These are phyloP conservation scores for Climacium dendroides DNA, from an alignment of 225 moss, liverwort and hornwort genomes.

Conservation along the genomic window DNA sequence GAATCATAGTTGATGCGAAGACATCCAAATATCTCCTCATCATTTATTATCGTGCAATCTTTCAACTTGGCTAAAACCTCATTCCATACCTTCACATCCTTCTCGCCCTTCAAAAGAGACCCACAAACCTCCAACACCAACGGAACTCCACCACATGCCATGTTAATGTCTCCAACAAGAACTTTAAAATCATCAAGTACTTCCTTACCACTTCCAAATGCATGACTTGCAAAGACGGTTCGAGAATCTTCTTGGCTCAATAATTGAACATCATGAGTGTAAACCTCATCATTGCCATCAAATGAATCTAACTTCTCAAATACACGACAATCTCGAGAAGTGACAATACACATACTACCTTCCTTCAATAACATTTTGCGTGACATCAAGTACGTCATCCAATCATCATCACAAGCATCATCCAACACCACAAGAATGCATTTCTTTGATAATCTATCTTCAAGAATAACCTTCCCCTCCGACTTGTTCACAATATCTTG, in stretches of 20 bases:
- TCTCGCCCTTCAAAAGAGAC: background rate
- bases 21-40: too few species aligned
- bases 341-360: background rate
- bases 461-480: background rate
- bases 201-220: background rate
- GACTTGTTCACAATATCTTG: background rate
- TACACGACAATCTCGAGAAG: background rate
- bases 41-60: background rate
- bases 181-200: rapidly evolving
- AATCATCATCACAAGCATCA: background rate
- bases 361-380: background rate
- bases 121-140: background rate
- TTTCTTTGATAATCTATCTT: background rate
- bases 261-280: background rate
- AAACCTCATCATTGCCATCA: rapidly evolving
- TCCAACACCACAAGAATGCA: background rate
- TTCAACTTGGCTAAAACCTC: background rate
- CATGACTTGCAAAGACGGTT: background rate
- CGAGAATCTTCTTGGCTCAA: rapidly evolving
- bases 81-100: background rate
- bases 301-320: background rate
- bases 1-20: too few species aligned
- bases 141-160: background rate
- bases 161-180: background rate
- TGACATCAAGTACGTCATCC: background rate